Evolutionary conservation across 139 green algal genomes (phyloP).

Genomic region (Tetradesmus obliquus): DNA sequence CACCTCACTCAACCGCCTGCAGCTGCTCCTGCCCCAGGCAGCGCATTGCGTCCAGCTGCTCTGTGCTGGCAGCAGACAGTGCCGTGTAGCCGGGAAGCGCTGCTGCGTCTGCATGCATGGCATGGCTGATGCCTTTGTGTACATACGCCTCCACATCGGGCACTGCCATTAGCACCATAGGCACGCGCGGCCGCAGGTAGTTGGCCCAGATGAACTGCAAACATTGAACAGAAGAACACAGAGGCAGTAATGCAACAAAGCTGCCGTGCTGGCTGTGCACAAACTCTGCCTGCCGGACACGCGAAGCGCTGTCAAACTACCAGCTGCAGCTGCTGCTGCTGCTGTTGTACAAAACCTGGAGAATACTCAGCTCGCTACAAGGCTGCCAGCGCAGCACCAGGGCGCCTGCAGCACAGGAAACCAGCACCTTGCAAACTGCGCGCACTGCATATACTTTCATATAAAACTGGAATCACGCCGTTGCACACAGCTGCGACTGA

Average conservation of each 20-base stretch:
- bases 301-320: not conserved
- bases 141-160: constrained; percentile 21
- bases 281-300: no score
- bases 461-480: not conserved
- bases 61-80: not conserved
- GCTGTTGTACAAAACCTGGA: not conserved
- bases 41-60: constrained; percentile 39
- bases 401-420: not conserved
- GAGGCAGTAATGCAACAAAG: no score
- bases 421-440: not conserved
- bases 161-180: constrained; percentile 24
- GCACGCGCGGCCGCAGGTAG: constrained; percentile 30
- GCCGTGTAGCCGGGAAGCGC: constrained; percentile 28
- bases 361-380: not conserved
- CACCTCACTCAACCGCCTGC: not conserved
- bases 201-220: constrained; percentile 45
- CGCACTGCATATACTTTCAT: no score
- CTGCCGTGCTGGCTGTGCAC: no score
- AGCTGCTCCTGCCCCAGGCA: not conserved
- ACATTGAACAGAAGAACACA: not conserved
- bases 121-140: constrained; percentile 5
- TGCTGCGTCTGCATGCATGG: not conserved
- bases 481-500: not conserved
- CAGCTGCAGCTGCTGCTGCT: not conserved
- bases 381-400: not conserved